phyloP scores from a whole-genome alignment of 2,329 filamentous ascomycete genomes.

The Neofusicoccum cordaticola region DNA sequence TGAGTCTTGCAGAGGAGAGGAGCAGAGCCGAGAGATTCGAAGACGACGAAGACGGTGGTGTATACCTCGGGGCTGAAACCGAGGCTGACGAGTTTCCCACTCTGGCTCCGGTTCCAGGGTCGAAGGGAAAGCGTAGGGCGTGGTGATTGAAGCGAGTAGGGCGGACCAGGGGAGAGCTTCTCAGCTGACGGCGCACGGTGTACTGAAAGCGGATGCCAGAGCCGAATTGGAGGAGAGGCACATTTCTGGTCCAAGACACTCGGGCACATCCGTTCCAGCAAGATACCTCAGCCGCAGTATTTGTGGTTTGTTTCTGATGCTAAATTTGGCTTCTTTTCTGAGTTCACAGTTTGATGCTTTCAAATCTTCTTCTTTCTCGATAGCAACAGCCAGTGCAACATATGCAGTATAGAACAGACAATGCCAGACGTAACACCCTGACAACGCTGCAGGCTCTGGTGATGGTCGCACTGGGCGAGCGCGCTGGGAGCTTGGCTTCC shows the following conservation, averaged over 20 bases:
- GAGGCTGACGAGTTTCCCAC: constrained; percentile 14
- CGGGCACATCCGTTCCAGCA: background rate
- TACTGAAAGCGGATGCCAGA: background rate
- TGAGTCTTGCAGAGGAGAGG: constrained; percentile 60
- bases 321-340: background rate
- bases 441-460: no score
- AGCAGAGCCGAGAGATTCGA: constrained; percentile 38
- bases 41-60: background rate
- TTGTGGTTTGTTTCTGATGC: background rate
- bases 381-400: no score
- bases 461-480: background rate
- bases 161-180: no score
- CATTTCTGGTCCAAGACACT: background rate
- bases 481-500: background rate
- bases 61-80: background rate
- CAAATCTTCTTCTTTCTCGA: background rate
- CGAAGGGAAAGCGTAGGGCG: constrained; percentile 16
- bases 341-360: background rate
- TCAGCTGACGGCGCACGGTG: no score
- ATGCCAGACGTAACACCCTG: no score
- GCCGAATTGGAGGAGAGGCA: background rate
- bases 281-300: background rate
- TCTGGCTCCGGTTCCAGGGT: background rate
- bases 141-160: background rate
- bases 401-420: no score